phyloP scores from a whole-genome alignment of 208 protist species.

The Trypanosomatidae sp. region DNA sequence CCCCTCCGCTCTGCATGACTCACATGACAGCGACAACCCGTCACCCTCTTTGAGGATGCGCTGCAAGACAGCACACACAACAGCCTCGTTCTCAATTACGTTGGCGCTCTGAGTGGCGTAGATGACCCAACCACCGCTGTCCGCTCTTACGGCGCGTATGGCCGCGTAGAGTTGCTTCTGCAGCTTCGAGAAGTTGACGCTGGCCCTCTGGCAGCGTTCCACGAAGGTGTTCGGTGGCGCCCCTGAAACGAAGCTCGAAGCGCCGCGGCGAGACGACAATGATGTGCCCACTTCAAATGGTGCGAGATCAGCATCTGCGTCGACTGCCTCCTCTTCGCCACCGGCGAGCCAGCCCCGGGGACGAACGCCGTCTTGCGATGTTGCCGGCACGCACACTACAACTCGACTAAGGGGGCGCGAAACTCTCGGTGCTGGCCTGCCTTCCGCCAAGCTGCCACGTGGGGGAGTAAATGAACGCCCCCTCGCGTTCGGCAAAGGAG shows the following conservation, averaged over 20 bases:
- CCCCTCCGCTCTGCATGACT: not conserved
- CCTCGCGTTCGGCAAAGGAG: not conserved
- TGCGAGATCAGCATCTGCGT: constrained; percentile 7
- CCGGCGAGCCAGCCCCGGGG: constrained; percentile 40
- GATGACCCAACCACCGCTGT: constrained; percentile 65
- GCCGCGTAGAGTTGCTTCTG: constrained; percentile 39
- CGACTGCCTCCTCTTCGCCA: constrained; percentile 4
- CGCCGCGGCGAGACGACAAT: not conserved
- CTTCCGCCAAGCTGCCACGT: not conserved
- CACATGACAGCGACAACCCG: not conserved
- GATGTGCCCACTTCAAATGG: not conserved
- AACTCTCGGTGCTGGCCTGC: not conserved
- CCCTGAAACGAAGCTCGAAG: not conserved
- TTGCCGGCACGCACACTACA: constrained; percentile 59
- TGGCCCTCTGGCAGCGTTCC: constrained; percentile 37
- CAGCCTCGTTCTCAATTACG: constrained; percentile 94
- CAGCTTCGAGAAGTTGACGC: constrained; percentile 40
- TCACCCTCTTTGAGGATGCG: constrained; percentile 15
- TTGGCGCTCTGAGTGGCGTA: constrained; percentile 95
- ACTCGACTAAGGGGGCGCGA: constrained; percentile 23
- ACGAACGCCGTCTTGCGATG: constrained; percentile 62
- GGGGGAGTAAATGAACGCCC: not conserved
- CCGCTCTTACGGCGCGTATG: constrained; percentile 4
- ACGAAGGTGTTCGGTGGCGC: constrained; percentile 49
- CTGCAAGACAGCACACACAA: constrained; percentile 77